These are phyloP conservation scores for Penicillium sp. DNA, from an alignment of 2,329 filamentous ascomycete genomes.

Conservation along the genomic window DNA sequence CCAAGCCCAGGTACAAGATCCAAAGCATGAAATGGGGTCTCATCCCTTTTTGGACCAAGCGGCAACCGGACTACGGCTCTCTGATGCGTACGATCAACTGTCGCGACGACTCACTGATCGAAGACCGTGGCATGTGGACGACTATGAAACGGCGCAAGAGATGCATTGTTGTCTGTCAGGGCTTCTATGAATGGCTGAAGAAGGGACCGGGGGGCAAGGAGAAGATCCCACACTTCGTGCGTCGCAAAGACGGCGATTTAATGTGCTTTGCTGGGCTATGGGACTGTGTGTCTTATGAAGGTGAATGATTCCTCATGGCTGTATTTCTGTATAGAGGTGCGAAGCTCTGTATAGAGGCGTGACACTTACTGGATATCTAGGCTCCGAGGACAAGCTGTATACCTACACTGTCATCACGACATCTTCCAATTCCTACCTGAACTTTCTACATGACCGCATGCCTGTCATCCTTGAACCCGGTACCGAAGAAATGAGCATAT, in stretches of 20 bases:
- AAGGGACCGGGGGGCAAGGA: slow-evolving; percentile 68
- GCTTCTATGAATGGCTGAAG: slow-evolving; percentile 96
- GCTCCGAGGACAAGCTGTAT: slow-evolving; percentile 68
- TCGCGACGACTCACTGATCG: slow-evolving; percentile 77
- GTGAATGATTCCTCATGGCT: slow-evolving; percentile 38
- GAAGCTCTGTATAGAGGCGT: neutral
- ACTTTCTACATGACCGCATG: slow-evolving; percentile 92
- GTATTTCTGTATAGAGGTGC: neutral
- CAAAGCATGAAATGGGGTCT: slow-evolving; percentile 97
- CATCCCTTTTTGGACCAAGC: slow-evolving; percentile 89
- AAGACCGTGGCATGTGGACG: slow-evolving; percentile 81
- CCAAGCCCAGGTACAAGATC: slow-evolving; percentile 66
- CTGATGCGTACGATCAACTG: slow-evolving; percentile 93
- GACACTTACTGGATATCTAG: slow-evolving; percentile 31
- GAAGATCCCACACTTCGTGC: slow-evolving; percentile 81
- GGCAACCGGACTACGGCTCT: slow-evolving; percentile 71
- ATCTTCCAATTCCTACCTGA: slow-evolving; percentile 74
- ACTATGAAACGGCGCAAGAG: slow-evolving; percentile 86
- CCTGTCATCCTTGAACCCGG: slow-evolving; percentile 83
- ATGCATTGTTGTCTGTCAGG: slow-evolving; percentile 83
- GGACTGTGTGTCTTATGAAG: slow-evolving; percentile 82
- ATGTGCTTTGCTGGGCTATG: slow-evolving; percentile 91
- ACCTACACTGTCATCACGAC: slow-evolving; percentile 96
- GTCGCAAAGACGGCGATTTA: slow-evolving; percentile 74
- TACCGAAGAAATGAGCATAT: slow-evolving; percentile 66